Evolutionary conservation across 2,329 filamentous ascomycete species (phyloP).

Genomic region (Helotiales sp.): DNA sequence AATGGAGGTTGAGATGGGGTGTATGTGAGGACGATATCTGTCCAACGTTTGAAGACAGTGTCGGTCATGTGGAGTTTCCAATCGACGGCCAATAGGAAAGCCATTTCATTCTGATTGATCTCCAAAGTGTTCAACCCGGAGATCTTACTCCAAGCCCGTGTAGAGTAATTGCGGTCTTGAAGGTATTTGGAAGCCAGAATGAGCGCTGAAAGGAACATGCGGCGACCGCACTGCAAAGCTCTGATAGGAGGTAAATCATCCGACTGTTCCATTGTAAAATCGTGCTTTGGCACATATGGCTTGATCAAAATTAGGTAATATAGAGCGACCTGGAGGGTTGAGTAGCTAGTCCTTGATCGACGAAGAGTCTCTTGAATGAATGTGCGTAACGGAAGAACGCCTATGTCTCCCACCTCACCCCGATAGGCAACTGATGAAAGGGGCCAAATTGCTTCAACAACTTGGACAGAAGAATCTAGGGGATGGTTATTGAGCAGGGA

Average conservation of each 20-base stretch:
- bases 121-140: conserved; percentile 91
- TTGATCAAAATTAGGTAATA: conserved; percentile 97
- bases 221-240: conserved; percentile 90
- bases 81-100: conserved; percentile 85
- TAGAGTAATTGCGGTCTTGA: conserved; percentile 97
- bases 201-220: conserved; percentile 94
- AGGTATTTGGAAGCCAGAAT: conserved; percentile 98
- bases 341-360: conserved; percentile 94
- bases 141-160: conserved; percentile 98
- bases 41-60: conserved; percentile 88
- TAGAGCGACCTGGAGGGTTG: conserved; percentile 92
- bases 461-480: conserved; percentile 93
- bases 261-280: conserved; percentile 86
- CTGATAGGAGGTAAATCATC: conserved; percentile 73
- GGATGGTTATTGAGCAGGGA: conserved; percentile 43
- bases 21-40: conserved; percentile 85
- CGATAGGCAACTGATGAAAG: conserved; percentile 80
- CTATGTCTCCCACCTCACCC: conserved; percentile 72
- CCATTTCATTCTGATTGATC: conserved; percentile 96
- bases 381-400: conserved; percentile 85
- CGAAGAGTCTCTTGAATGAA: conserved; percentile 98
- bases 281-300: conserved; percentile 79
- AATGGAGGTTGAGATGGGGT: conserved; percentile 63
- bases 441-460: conserved; percentile 97
- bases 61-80: conserved; percentile 97